phyloP scores from a whole-genome alignment of 768 basidiomycete genomes.

The Rossbeevera mucosa region DNA sequence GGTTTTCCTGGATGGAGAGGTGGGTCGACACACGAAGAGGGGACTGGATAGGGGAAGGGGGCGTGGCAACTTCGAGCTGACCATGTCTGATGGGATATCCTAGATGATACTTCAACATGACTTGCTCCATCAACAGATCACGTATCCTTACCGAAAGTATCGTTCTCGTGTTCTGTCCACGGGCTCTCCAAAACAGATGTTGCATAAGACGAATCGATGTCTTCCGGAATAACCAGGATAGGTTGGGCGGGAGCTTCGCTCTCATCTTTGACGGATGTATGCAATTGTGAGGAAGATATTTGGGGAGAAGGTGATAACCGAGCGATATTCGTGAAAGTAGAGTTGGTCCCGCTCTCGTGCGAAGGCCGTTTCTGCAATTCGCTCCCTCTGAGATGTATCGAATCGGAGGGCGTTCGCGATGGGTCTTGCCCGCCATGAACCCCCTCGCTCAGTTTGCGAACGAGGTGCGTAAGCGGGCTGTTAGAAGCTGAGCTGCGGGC shows the following conservation, averaged over 20 bases:
- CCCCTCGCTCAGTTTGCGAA: slow-evolving; percentile 39
- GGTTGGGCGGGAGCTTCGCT: background rate
- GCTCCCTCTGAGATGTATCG: slow-evolving; percentile 5
- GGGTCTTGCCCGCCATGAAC: slow-evolving; percentile 26
- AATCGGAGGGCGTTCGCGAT: slow-evolving; percentile 11
- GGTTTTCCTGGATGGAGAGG: slow-evolving; percentile 16
- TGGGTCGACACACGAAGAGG: slow-evolving; percentile 20
- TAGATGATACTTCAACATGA: slow-evolving; percentile 6
- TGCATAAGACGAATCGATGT: slow-evolving; percentile 21
- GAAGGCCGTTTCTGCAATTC: slow-evolving; percentile 11
- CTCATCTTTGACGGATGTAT: slow-evolving; percentile 7
- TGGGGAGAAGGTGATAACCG: slow-evolving; percentile 16
- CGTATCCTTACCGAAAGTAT: slow-evolving; percentile 27
- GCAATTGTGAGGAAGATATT: slow-evolving; percentile 6
- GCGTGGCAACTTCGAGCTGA: slow-evolving; percentile 10
- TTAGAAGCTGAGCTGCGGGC: slow-evolving; percentile 27
- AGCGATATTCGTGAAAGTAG: slow-evolving; percentile 17
- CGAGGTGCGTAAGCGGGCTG: slow-evolving; percentile 37
- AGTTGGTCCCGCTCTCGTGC: slow-evolving; percentile 7
- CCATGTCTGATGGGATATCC: slow-evolving; percentile 24
- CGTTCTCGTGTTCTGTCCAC: slow-evolving; percentile 19
- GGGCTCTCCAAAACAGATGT: slow-evolving; percentile 17
- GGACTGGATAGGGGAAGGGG: slow-evolving; percentile 13
- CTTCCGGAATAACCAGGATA: slow-evolving; percentile 19
- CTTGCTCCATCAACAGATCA: background rate